These are phyloP conservation scores for Abrus precatorius DNA, from an alignment of 306 rosid species.

Conservation along the genomic window DNA sequence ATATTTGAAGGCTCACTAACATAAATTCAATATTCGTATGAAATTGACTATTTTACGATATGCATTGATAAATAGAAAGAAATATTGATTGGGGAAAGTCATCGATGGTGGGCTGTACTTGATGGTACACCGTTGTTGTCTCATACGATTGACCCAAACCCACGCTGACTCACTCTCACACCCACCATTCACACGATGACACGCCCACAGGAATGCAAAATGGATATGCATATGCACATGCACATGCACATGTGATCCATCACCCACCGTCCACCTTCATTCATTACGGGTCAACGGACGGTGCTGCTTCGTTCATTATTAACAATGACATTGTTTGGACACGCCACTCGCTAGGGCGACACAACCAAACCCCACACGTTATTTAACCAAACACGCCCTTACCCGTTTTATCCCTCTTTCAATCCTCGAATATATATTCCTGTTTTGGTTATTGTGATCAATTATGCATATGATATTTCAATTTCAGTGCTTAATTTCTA, in stretches of 20 bases:
- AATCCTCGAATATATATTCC: not conserved
- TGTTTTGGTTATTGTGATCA: not conserved
- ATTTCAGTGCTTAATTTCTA: too few relatives aligned
- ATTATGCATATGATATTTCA: not conserved
- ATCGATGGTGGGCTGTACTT: slow-evolving; percentile 57
- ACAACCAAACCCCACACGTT: slow-evolving; percentile 28
- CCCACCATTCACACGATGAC: not conserved
- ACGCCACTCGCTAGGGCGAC: not conserved
- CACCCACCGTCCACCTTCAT: slow-evolving; percentile 41
- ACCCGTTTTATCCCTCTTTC: not conserved
- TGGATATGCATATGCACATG: not conserved
- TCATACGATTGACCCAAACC: not conserved
- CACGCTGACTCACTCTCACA: not conserved
- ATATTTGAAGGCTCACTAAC: too few relatives aligned
- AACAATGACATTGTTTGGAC: not conserved
- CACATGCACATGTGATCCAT: not conserved
- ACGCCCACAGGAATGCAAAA: not conserved
- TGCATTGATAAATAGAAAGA: too few relatives aligned
- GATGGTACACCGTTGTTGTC: slow-evolving; percentile 52
- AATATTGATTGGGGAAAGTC: slow-evolving; percentile 35
- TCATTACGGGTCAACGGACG: slow-evolving; percentile 36
- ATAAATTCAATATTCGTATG: too few relatives aligned
- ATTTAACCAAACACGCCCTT: slow-evolving; percentile 1
- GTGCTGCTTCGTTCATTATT: slow-evolving; percentile 49
- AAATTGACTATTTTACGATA: too few relatives aligned